These are phyloP conservation scores for Coniochaeta sp. DNA, from an alignment of 2,329 filamentous ascomycete species.

Conservation along the genomic window DNA sequence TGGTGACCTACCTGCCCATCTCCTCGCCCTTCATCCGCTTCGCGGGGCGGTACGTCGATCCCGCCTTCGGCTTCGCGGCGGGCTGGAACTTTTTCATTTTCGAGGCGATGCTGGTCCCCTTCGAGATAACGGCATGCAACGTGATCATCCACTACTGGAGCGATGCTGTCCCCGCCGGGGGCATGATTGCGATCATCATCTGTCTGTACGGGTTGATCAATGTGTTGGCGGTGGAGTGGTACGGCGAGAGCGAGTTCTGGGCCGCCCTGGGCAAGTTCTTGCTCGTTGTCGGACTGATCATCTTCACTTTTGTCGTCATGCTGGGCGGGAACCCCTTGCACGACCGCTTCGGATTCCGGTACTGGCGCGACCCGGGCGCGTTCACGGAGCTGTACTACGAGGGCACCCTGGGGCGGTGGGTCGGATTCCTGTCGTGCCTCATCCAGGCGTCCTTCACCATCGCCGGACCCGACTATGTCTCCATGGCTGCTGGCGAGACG, in stretches of 20 bases:
- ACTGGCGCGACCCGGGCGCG: constrained; percentile 60
- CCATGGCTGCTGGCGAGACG: constrained; percentile 48
- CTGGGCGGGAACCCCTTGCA: constrained; percentile 70
- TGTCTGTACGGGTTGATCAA: constrained; percentile 54
- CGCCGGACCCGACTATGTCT: constrained; percentile 58
- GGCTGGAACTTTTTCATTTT: constrained; percentile 72
- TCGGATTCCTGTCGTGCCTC: constrained; percentile 70
- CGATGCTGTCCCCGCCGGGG: constrained; percentile 43
- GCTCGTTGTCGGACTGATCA: constrained; percentile 61
- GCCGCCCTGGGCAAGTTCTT: constrained; percentile 65
- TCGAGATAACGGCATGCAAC: constrained; percentile 59
- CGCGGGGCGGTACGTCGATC: constrained; percentile 67
- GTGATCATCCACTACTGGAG: constrained; percentile 58
- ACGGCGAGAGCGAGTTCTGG: constrained; percentile 72
- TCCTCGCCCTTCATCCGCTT: constrained; percentile 74
- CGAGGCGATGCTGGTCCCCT: constrained; percentile 59
- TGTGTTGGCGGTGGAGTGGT: constrained; percentile 64
- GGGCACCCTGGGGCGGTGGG: constrained; percentile 61
- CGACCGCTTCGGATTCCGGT: constrained; percentile 66
- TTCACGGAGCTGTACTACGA: constrained; percentile 59
- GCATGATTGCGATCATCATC: constrained; percentile 51
- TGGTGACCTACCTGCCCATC: constrained; percentile 70
- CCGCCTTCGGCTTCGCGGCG: constrained; percentile 64
- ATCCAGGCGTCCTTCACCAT: constrained; percentile 64
- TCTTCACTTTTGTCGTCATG: constrained; percentile 78